Evolutionary conservation across 2,329 filamentous ascomycete genomes (phyloP), one percentile per base, ranked within the genome.

Genomic region (Ophiostoma tasmaniense): DNA sequence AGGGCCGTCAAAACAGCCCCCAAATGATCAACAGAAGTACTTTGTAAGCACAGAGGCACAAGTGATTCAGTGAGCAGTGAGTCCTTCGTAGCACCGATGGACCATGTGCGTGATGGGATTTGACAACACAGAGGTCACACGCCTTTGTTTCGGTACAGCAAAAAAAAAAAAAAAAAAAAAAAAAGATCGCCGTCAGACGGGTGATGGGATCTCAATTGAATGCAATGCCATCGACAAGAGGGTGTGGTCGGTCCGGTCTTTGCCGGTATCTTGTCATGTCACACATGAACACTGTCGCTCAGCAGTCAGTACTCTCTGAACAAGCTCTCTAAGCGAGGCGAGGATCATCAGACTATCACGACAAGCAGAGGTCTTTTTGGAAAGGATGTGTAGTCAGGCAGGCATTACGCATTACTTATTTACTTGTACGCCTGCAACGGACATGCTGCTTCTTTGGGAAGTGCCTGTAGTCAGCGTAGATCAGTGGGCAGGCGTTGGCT

Each of bases 401-500:
- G 37, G 37, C 37, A 14, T 39, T 13, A 39, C 3, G 37, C 37
- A 13, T 11, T 3, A 39, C 37, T 13, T 13, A 10, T 37, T 4
- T 37, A 39, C 37, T 37, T 35, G 11, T 37, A 37, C 35, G 42
- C 52, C 8, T 14, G n/a, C 52, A 61, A 61, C 55, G 55, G 55
- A 61, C 55, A 30, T 61, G 25, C 55, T 61, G 22, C 55, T 61
- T 33, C 55, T 61, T 61, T 61, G 22, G 55, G 55, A 61, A 61
- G 55, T 61, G 25, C 6, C 5, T 13, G 7, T 22, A 7, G 22
- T 3, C 17, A 13, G 50, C 30, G 55, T 25, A 30, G 55, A 61
- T 61, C 50, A 28, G 50, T 22, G 50, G n/a, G 50, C 17, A 22
- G n/a, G 50, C 17, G 50, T 55, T 55, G 37, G 37, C 37, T 33